Conservation (phyloP, 2,329 filamentous ascomycete species). For the Fusarium sp. region DNA sequence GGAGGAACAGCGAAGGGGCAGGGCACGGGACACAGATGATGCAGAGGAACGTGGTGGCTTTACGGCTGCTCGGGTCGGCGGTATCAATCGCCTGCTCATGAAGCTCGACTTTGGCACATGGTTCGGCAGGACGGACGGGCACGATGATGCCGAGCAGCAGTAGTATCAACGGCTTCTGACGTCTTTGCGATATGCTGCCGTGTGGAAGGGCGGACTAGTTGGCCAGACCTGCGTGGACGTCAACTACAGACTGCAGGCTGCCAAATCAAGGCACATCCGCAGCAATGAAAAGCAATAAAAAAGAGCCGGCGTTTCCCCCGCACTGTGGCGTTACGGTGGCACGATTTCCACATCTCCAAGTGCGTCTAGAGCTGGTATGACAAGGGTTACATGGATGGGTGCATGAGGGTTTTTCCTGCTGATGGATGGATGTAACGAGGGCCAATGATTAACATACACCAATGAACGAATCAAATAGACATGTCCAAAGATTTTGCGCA, state of each 20-base stretch:
- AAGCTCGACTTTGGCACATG: conserved; percentile 81
- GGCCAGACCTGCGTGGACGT: conserved; percentile 13
- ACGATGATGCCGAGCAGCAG: conserved; percentile 26
- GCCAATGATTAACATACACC: conserved; percentile 20
- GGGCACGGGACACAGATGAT: conserved; percentile 57
- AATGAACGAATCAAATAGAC: conserved; percentile 30
- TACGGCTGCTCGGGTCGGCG: conserved; percentile 78
- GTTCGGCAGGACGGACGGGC: conserved; percentile 57
- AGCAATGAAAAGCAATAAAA: conserved; percentile 26
- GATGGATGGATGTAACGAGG: background rate
- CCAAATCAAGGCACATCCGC: conserved; percentile 36
- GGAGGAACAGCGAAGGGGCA: conserved; percentile 15
- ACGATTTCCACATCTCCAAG: conserved; percentile 43
- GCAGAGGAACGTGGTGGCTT: conserved; percentile 60
- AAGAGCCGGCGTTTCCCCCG: conserved; percentile 22
- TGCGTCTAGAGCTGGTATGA: conserved; percentile 37
- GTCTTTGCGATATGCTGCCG: conserved; percentile 2
- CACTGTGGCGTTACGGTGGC: conserved; percentile 48
- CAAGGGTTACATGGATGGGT: conserved; percentile 20
- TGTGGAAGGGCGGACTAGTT: background rate
- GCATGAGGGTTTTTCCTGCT: conserved; percentile 20
- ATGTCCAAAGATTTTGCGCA: conserved; percentile 23
- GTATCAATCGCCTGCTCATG: conserved; percentile 88
- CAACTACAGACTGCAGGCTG: conserved; percentile 15
- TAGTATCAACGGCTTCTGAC: conserved; percentile 21